phyloP scores from a whole-genome alignment of 768 basidiomycete genomes.

The Candolleomyces efflorescens region DNA sequence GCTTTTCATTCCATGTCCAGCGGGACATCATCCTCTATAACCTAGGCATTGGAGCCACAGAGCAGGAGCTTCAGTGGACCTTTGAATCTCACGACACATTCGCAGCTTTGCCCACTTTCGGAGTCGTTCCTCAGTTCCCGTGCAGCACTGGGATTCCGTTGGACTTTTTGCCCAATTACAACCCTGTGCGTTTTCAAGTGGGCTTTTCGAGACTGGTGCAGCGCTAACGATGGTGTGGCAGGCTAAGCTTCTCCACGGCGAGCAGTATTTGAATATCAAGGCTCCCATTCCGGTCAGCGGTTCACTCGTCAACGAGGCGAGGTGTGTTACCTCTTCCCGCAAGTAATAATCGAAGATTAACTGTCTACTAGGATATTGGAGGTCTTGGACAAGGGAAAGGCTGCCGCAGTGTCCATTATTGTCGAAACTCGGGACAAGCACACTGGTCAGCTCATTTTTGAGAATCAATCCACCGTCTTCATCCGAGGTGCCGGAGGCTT shows the following conservation, averaged over 20 bases:
- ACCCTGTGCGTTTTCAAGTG: slow-evolving; percentile 51
- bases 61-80: slow-evolving; percentile 86
- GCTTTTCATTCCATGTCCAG: slow-evolving; percentile 16
- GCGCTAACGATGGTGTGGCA: slow-evolving; percentile 19
- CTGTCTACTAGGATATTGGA: slow-evolving; percentile 54
- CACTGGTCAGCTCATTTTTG: slow-evolving; percentile 79
- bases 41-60: slow-evolving; percentile 90
- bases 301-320: slow-evolving; percentile 68
- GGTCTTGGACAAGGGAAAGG: slow-evolving; percentile 89
- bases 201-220: neutral
- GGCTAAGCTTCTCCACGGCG: slow-evolving; percentile 97
- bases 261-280: slow-evolving; percentile 90
- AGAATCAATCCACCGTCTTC: slow-evolving; percentile 90
- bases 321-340: slow-evolving; percentile 36
- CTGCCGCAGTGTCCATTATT: slow-evolving; percentile 79
- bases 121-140: slow-evolving; percentile 87
- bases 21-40: slow-evolving; percentile 94
- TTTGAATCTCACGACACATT: slow-evolving; percentile 90
- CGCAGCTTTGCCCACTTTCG: slow-evolving; percentile 86
- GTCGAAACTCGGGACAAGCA: slow-evolving; percentile 77
- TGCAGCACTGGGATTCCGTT: slow-evolving; percentile 63
- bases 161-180: slow-evolving; percentile 94
- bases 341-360: neutral
- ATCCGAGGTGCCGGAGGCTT: slow-evolving; percentile 96
- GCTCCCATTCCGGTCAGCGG: slow-evolving; percentile 83